These are phyloP conservation scores for Mycothermus thermophilus DNA, from an alignment of 495 filamentous ascomycete species.

Conservation along the genomic window DNA sequence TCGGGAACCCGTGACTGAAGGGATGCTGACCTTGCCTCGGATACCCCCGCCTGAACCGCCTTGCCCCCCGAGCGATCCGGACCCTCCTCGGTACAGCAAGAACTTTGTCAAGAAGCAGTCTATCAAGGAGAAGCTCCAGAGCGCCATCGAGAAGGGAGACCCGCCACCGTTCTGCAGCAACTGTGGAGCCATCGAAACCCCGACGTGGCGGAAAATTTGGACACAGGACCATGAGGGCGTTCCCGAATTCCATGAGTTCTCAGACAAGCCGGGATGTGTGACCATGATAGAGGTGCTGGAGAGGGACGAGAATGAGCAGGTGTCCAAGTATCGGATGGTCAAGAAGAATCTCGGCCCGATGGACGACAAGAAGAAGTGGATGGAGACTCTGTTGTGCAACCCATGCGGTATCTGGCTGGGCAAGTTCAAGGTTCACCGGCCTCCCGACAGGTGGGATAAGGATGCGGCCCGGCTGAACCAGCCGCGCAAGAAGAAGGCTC, in stretches of 20 bases:
- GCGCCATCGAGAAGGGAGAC: constrained; percentile 53
- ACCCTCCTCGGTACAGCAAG: constrained; percentile 27
- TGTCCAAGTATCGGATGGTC: constrained; percentile 51
- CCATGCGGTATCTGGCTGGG: constrained; percentile 91
- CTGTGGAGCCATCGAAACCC: constrained; percentile 87
- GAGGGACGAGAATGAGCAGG: constrained; percentile 42
- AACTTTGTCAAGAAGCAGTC: constrained; percentile 43
- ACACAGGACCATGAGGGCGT: constrained; percentile 49
- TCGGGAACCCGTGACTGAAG: constrained; percentile 12
- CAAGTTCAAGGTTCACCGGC: constrained; percentile 74
- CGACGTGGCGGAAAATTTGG: constrained; percentile 88
- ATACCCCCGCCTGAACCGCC: constrained; percentile 14
- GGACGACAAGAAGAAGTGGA: constrained; percentile 51
- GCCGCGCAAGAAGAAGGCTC: constrained; percentile 32
- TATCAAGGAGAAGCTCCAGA: constrained; percentile 51
- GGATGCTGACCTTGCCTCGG: constrained; percentile 7
- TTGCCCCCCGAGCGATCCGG: constrained; percentile 17
- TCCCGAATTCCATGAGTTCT: constrained; percentile 48
- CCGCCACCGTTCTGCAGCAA: constrained; percentile 79
- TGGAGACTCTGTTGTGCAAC: constrained; percentile 70
- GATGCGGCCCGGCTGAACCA: constrained; percentile 37
- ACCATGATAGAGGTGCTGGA: constrained; percentile 52
- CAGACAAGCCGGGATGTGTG: constrained; percentile 49
- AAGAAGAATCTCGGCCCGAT: constrained; percentile 54
- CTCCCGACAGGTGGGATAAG: constrained; percentile 69